phyloP scores from a whole-genome alignment of 2,329 filamentous ascomycete species.

The Macroventuria anomochaeta region DNA sequence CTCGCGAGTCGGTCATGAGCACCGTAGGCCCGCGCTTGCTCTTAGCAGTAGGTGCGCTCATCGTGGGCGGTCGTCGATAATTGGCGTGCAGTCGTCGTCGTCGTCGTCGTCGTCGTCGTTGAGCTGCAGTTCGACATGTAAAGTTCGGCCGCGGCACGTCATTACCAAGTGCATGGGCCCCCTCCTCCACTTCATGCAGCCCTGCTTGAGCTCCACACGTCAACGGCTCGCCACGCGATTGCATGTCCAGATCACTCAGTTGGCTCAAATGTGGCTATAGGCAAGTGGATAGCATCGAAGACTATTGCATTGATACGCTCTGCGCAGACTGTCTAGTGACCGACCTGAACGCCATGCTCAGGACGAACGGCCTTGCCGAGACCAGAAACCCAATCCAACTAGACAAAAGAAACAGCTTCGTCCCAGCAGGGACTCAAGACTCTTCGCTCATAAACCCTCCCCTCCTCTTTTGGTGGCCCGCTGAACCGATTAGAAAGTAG shows the following conservation, averaged over 20 bases:
- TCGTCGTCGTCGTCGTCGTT: neutral
- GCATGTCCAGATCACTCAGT: neutral
- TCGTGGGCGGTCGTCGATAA: constrained; percentile 22
- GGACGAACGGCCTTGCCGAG: neutral
- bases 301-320: neutral
- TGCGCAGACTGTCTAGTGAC: constrained; percentile 11
- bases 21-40: constrained; percentile 49
- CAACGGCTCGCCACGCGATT: constrained; percentile 10
- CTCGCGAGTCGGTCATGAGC: constrained; percentile 63
- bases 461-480: constrained; percentile 6
- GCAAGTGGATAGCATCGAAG: neutral
- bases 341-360: constrained; percentile 13
- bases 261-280: neutral
- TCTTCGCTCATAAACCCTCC: too few species aligned
- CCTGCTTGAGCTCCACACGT: constrained; percentile 15
- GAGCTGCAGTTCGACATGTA: constrained; percentile 2
- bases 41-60: constrained; percentile 45
- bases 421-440: too few species aligned
- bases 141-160: constrained; percentile 18
- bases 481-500: constrained; percentile 13
- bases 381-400: constrained; percentile 2
- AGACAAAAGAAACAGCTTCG: constrained; percentile 17
- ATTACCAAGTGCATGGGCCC: constrained; percentile 7
- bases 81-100: neutral
- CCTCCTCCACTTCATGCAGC: constrained; percentile 13